Conservation (phyloP, 2,329 filamentous ascomycete genomes). For the Nothomitra cinnamomea region DNA sequence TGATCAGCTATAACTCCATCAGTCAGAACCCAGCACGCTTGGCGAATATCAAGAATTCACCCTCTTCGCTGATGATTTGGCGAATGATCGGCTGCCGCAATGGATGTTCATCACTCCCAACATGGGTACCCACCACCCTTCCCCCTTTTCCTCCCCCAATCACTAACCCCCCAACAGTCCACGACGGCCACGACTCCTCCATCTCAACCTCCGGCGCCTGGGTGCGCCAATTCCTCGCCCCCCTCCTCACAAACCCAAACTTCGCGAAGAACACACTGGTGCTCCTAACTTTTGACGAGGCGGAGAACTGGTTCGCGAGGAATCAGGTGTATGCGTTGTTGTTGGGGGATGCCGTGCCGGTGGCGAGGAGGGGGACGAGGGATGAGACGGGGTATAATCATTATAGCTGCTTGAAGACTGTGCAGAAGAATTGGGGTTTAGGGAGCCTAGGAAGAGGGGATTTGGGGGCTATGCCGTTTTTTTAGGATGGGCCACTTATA, state of each 20-base stretch:
- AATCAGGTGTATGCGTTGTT: too few species aligned
- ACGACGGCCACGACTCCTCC: conserved; percentile 57
- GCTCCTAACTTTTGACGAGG: conserved; percentile 33
- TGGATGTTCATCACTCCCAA: conserved; percentile 56
- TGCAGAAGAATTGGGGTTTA: too few species aligned
- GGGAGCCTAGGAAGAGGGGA: too few species aligned
- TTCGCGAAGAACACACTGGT: conserved; percentile 66
- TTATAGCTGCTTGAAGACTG: too few species aligned
- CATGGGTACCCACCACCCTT: conserved; percentile 27
- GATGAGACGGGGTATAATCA: too few species aligned
- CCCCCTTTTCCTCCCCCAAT: not conserved
- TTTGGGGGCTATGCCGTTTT: too few species aligned
- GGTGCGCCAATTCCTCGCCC: conserved; percentile 50
- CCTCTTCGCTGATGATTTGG: conserved; percentile 50
- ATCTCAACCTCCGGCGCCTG: conserved; percentile 52
- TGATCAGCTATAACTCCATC: conserved; percentile 48
- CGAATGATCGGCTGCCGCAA: conserved; percentile 47
- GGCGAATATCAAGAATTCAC: conserved; percentile 58
- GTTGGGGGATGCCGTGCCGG: too few species aligned
- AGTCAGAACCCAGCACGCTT: conserved; percentile 41
- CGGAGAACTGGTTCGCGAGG: too few species aligned
- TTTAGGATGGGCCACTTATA: too few species aligned
- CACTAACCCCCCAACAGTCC: conserved; percentile 24
- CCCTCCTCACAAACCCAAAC: conserved; percentile 48
- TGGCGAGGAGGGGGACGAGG: too few species aligned